These are phyloP conservation scores for Aureobasidium sp. DNA, from an alignment of 2,329 filamentous ascomycete genomes.

Conservation along the genomic window DNA sequence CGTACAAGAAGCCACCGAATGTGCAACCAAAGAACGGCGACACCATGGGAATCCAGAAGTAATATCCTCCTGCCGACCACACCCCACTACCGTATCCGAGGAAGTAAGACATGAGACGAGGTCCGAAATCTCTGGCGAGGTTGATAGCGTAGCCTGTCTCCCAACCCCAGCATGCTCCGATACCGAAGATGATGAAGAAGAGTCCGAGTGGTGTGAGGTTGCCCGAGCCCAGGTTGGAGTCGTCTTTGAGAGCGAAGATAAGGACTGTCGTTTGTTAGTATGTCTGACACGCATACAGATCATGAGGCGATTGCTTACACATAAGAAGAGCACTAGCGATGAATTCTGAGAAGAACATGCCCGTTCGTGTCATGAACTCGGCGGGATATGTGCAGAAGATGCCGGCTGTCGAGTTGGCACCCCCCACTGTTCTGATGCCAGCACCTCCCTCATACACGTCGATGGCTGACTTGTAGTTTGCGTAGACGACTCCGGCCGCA, in stretches of 20 bases:
- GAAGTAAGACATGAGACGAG: slow-evolving; percentile 56
- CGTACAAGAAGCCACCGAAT: slow-evolving; percentile 56
- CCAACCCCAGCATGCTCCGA: slow-evolving; percentile 50
- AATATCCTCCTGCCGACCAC: slow-evolving; percentile 59
- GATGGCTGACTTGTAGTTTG: slow-evolving; percentile 33
- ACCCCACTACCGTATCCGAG: slow-evolving; percentile 60
- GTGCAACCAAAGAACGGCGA: slow-evolving; percentile 56
- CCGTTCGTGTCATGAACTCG: slow-evolving; percentile 42
- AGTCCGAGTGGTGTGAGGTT: slow-evolving; percentile 50
- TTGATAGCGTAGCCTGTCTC: slow-evolving; percentile 61
- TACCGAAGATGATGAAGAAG: slow-evolving; percentile 65
- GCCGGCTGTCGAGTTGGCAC: slow-evolving; percentile 35
- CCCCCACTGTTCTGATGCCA: slow-evolving; percentile 48
- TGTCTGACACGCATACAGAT: background rate
- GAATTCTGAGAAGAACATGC: slow-evolving; percentile 65
- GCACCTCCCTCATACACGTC: slow-evolving; percentile 38
- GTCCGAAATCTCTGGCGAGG: slow-evolving; percentile 62
- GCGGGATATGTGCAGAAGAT: slow-evolving; percentile 60
- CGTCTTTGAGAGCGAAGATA: slow-evolving; percentile 60
- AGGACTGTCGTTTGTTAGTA: slow-evolving; percentile 31
- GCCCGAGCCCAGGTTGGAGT: slow-evolving; percentile 48
- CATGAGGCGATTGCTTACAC: slow-evolving; percentile 17
- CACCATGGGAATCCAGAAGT: slow-evolving; percentile 68
- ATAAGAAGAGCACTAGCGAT: slow-evolving; percentile 58
- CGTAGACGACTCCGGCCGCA: slow-evolving; percentile 39